Base-by-base conservation (phyloP, 1,284 basidiomycete species). In the Thelephora terrestris region DNA sequence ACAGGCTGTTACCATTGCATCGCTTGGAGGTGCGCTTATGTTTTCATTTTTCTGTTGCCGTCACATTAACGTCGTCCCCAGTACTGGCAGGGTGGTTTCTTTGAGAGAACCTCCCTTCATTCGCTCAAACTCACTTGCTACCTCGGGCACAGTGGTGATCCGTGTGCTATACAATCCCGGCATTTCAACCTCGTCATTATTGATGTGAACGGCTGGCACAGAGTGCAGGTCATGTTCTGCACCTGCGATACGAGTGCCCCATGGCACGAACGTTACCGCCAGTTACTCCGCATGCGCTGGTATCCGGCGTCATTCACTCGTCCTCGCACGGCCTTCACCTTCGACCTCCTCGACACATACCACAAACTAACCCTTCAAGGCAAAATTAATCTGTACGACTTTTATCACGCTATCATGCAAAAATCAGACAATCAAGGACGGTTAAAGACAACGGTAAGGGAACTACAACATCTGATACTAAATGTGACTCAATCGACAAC, bases 341-440 rank as follows among this genome's bases (percentile, higher is more conserved):
- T 55, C 37, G 7, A 37, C 2, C 20, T 56, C 10, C 46, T 59
- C 7, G 49, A 58, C 16, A 36, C 47, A 20, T 57, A 53, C 29
- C 55, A 57, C 21, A 4, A 48, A 27, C 48, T 51, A 10, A 53
- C 29, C 14, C 32, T 48, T 0, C 56, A 57, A 36, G 47, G 45
- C 4, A 56, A 56, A 29, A 35, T 48, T 3, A 53, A 39, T 6
- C 45, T 49, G n/a, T 52, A 50, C 43, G 57, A 57, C 37, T 58
- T 48, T 50, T 53, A 58, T 39, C 18, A 46, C 21, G 43, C 52
- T 4, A 34, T 58, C 7, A 23, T 34, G 5, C 50, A 51, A 2
- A 2, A 50, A 7, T 54, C 55, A 4, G 55, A 57, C 40, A 58
- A 55, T 46, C 34, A 51, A 3, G 52, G 52, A n/a, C 21, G 18